A percentile compares a stretch with the other conserved stretches of the same genome.
Conservation (phyloP, 768 basidiomycete species). For the Kwoniella botswanensis region DNA sequence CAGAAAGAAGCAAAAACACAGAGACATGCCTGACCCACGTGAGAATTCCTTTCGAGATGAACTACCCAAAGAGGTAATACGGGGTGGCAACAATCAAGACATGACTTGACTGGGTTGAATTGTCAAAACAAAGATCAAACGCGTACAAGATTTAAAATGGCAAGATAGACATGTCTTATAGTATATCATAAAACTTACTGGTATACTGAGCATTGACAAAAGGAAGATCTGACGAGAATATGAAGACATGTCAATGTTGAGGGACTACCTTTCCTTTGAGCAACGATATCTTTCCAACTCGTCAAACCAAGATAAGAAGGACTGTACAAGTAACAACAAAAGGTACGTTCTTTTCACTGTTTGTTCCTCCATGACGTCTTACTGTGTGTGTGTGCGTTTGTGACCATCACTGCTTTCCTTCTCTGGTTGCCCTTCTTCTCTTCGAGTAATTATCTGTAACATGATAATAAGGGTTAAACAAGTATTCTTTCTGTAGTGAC, state of each 20-base stretch:
- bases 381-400: background rate
- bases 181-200: background rate
- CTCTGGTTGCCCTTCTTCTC: too few relatives aligned
- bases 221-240: background rate
- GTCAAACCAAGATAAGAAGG: background rate
- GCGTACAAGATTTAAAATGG: background rate
- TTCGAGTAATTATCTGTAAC: background rate
- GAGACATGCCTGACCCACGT: background rate
- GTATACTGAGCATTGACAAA: conserved; percentile 1
- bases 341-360: background rate
- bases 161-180: background rate
- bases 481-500: background rate
- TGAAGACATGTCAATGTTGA: background rate
- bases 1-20: too few relatives aligned
- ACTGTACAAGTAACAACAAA: background rate
- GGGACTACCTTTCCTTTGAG: too few relatives aligned
- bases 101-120: background rate
- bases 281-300: too few relatives aligned
- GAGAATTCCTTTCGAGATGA: background rate
- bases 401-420: background rate
- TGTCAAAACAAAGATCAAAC: conserved; percentile 15
- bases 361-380: background rate
- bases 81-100: background rate
- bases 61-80: background rate
- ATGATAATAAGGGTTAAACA: background rate